Evolutionary conservation across 768 basidiomycete species (phyloP).

Genomic region (Xanthoconium stramineum): DNA sequence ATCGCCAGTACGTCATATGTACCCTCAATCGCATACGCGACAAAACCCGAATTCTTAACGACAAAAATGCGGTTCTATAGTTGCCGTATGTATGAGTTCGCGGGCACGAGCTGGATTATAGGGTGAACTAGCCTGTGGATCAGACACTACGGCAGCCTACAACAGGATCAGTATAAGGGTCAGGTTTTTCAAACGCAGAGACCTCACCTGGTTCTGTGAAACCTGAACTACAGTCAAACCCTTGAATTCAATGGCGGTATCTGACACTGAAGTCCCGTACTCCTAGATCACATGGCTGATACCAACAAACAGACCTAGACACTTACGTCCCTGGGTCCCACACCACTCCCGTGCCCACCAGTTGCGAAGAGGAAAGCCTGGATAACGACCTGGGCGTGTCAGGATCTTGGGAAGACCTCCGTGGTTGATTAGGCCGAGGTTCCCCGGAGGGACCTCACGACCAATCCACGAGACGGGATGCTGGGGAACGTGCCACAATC

Average conservation of each 20-base stretch:
- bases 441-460: constrained; percentile 67
- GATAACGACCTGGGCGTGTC: constrained; percentile 74
- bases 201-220: constrained; percentile 67
- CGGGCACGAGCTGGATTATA: background rate
- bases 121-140: constrained; percentile 47
- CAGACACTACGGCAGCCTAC: constrained; percentile 67
- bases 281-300: background rate
- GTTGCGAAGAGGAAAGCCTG: constrained; percentile 69
- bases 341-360: constrained; percentile 82
- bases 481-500: constrained; percentile 25
- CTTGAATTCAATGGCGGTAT: constrained; percentile 76
- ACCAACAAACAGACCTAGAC: background rate
- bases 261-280: constrained; percentile 52
- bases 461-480: constrained; percentile 67
- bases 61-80: constrained; percentile 70
- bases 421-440: constrained; percentile 73
- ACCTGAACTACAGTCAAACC: constrained; percentile 85
- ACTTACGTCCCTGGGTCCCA: constrained; percentile 66
- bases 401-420: constrained; percentile 79
- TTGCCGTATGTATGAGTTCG: background rate
- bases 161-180: background rate
- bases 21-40: constrained; percentile 73
- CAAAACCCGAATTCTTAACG: constrained; percentile 74
- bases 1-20: constrained; percentile 77
- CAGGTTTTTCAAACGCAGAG: background rate